Conservation (phyloP, 2,329 filamentous ascomycete genomes). For the Aureobasidium leucospermi region DNA sequence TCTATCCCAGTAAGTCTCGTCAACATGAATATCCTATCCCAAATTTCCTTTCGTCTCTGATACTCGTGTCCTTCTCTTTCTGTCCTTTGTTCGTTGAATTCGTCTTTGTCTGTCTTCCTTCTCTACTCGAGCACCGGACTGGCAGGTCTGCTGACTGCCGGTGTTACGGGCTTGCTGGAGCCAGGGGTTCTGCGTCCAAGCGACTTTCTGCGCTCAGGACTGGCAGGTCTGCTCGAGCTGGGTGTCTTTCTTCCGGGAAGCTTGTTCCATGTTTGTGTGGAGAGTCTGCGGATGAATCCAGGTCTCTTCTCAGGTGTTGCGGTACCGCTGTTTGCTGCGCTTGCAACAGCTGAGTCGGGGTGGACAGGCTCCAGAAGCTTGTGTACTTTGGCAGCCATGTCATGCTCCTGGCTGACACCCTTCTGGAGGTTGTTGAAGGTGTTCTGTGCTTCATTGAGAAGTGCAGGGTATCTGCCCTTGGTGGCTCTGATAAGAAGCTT, state of each 20-base stretch:
- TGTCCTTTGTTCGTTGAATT: background rate
- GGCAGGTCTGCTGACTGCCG: conserved; percentile 9
- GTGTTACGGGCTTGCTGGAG: background rate
- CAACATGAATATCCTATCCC: background rate
- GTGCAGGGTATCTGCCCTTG: conserved; percentile 10
- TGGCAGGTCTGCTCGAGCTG: background rate
- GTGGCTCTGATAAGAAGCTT: conserved; percentile 11
- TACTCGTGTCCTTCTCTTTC: background rate
- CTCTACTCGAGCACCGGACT: background rate
- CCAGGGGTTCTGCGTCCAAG: conserved; percentile 4
- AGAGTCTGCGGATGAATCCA: conserved; percentile 10
- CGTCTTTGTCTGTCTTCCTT: background rate
- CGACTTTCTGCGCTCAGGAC: background rate
- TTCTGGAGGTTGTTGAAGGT: conserved; percentile 10
- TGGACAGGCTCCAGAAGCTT: conserved; percentile 4
- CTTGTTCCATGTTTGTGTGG: conserved; percentile 12
- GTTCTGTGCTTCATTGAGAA: background rate
- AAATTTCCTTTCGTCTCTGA: background rate
- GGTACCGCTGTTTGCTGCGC: background rate
- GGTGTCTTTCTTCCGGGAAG: conserved; percentile 9
- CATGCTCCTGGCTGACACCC: background rate
- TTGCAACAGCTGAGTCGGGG: conserved; percentile 1
- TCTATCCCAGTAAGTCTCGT: background rate
- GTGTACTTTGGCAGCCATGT: conserved; percentile 6
- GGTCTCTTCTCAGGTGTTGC: conserved; percentile 13